Evolutionary conservation across 768 basidiomycete species (phyloP).

Genomic region (Brasilioporus rufonigricans): DNA sequence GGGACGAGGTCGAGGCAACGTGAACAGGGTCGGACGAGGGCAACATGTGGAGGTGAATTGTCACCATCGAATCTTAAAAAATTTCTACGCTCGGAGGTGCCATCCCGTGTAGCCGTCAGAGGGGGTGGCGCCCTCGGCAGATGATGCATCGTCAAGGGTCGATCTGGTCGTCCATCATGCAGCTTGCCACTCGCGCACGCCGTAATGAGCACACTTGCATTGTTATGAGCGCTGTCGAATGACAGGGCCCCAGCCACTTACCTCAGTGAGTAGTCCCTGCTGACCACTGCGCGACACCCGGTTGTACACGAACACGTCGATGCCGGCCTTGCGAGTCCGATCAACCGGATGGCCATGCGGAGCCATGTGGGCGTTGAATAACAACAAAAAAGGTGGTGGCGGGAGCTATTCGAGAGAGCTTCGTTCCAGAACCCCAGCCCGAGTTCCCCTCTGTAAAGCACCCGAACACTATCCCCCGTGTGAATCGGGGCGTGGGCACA

Average conservation of each 20-base stretch:
- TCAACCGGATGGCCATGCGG: background rate
- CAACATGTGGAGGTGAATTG: background rate
- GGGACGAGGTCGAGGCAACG: background rate
- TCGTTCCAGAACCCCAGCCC: background rate
- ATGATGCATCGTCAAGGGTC: slow-evolving; percentile 7
- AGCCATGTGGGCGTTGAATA: background rate
- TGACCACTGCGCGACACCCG: background rate
- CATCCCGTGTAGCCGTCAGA: background rate
- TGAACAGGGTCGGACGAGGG: background rate
- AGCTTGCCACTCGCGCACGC: too few relatives aligned
- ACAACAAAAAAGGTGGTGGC: background rate
- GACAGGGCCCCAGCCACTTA: slow-evolving; percentile 14
- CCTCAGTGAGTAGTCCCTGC: background rate
- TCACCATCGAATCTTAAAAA: background rate
- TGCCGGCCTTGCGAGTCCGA: slow-evolving; percentile 1
- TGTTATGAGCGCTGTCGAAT: background rate
- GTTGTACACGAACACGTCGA: background rate
- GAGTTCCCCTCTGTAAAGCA: too few relatives aligned
- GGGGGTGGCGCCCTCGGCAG: slow-evolving; percentile 7
- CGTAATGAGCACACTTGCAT: background rate
- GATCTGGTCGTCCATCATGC: background rate
- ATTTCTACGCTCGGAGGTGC: background rate
- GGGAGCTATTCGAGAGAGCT: background rate
- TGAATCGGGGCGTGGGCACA: background rate
- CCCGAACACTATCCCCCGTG: background rate